A percentile compares a stretch with the other conserved stretches of the same genome.
phyloP scores from a whole-genome alignment of 2,329 filamentous ascomycete species.

The Aspergillus aculeatinus region DNA sequence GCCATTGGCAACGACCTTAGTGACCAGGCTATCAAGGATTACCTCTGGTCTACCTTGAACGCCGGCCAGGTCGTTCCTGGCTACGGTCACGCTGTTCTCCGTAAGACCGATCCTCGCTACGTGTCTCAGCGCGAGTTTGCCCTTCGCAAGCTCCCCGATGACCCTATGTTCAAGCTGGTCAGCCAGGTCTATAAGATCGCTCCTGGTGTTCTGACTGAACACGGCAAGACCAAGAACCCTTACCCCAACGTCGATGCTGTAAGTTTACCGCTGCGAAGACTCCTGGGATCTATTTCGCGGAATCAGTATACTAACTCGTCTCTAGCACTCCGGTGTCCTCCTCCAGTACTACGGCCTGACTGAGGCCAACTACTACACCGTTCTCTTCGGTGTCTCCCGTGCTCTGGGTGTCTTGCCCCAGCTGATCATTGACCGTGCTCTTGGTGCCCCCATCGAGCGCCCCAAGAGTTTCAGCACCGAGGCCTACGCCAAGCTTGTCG shows the following conservation, averaged over 20 bases:
- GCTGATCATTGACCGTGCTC: slow-evolving; percentile 98
- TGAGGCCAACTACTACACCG: slow-evolving; percentile 99
- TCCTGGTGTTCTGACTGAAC: slow-evolving; percentile 94
- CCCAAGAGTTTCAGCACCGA: slow-evolving; percentile 99
- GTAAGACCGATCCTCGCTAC: slow-evolving; percentile 99
- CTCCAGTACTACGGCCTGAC: slow-evolving; percentile 99
- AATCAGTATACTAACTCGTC: slow-evolving; percentile 14
- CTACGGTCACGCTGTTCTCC: slow-evolving; percentile 97
- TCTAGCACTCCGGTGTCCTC: slow-evolving; percentile 88
- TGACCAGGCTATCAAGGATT: slow-evolving; percentile 95
- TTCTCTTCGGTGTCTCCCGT: slow-evolving; percentile 97
- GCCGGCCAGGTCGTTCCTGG: slow-evolving; percentile 92
- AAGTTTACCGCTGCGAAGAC: slow-evolving; percentile 26
- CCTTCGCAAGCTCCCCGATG: slow-evolving; percentile 86
- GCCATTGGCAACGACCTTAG: slow-evolving; percentile 87
- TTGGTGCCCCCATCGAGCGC: slow-evolving; percentile 95
- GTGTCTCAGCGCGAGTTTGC: slow-evolving; percentile 97
- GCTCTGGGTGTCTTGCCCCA: slow-evolving; percentile 98
- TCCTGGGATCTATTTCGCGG: not conserved
- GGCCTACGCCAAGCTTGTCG: slow-evolving; percentile 89
- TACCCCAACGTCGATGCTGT: slow-evolving; percentile 95
- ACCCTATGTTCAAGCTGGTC: slow-evolving; percentile 99
- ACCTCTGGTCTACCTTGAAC: slow-evolving; percentile 98
- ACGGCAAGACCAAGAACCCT: slow-evolving; percentile 99
- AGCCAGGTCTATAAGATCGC: slow-evolving; percentile 99